phyloP scores from a whole-genome alignment of 1,284 basidiomycete species.

The Fomes fomentarius region DNA sequence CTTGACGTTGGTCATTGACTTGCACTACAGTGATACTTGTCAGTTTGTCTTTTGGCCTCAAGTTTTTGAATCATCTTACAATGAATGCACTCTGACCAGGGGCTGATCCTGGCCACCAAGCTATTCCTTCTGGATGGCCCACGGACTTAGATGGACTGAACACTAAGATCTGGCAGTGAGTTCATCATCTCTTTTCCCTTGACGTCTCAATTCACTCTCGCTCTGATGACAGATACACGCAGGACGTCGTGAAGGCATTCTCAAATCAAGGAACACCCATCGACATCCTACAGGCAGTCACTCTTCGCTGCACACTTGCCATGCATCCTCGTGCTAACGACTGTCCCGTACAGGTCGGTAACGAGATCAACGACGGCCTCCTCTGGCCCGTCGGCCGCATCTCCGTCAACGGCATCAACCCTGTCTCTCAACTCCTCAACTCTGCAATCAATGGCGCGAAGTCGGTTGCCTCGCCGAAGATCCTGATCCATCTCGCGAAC shows the following conservation, averaged over 20 bases:
- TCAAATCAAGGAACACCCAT: slow-evolving; percentile 55
- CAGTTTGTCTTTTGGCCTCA: slow-evolving; percentile 25
- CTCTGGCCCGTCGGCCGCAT: slow-evolving; percentile 64
- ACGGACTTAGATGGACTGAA: slow-evolving; percentile 51
- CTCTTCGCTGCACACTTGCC: too few relatives aligned
- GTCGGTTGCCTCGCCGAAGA: slow-evolving; percentile 50
- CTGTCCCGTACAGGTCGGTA: slow-evolving; percentile 47
- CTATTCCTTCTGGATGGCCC: slow-evolving; percentile 61
- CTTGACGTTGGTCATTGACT: slow-evolving; percentile 56
- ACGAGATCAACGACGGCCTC: slow-evolving; percentile 64
- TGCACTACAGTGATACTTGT: slow-evolving; percentile 70
- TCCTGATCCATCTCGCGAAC: slow-evolving; percentile 63
- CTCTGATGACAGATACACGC: slow-evolving; percentile 57
- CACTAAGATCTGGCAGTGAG: slow-evolving; percentile 55
- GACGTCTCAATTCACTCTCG: too few relatives aligned
- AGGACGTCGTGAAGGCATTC: slow-evolving; percentile 54
- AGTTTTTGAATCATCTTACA: too few relatives aligned
- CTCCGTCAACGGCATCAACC: slow-evolving; percentile 53
- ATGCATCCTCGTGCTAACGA: background rate
- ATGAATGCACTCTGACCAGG: slow-evolving; percentile 35
- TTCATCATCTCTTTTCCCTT: too few relatives aligned
- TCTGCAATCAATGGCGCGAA: slow-evolving; percentile 51
- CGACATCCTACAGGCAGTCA: slow-evolving; percentile 44
- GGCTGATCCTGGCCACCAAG: slow-evolving; percentile 65
- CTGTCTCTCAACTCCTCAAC: slow-evolving; percentile 60